phyloP scores from a whole-genome alignment of 2,329 filamentous ascomycete genomes.

The Oidium heveae region DNA sequence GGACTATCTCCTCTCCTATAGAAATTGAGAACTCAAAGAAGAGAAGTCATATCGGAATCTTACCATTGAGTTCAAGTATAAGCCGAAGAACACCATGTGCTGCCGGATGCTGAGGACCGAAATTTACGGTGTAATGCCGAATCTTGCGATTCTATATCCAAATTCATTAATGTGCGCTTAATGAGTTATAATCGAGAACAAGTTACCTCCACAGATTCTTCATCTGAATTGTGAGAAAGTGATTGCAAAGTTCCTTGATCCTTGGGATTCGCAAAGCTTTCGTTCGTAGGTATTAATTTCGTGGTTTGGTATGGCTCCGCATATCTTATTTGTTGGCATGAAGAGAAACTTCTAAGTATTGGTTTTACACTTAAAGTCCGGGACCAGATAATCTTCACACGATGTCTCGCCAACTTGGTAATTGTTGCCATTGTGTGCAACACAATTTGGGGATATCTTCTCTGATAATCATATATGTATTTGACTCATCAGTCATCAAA shows the following conservation, averaged over 20 bases:
- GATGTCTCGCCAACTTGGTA: too few relatives aligned
- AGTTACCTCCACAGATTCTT: neutral
- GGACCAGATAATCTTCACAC: too few relatives aligned
- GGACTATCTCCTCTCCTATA: slow-evolving; percentile 67
- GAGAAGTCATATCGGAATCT: neutral
- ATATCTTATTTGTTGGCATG: slow-evolving; percentile 18
- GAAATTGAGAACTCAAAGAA: neutral
- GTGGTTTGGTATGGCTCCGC: slow-evolving; percentile 29
- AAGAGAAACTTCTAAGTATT: too few relatives aligned
- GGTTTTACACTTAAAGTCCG: too few relatives aligned
- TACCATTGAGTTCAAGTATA: slow-evolving; percentile 32
- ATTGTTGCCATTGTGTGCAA: too few relatives aligned
- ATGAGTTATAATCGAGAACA: neutral
- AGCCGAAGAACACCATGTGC: slow-evolving; percentile 93
- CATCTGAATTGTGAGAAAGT: slow-evolving; percentile 1
- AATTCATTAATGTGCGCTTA: neutral
- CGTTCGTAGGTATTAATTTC: slow-evolving; percentile 30
- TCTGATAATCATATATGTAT: too few relatives aligned
- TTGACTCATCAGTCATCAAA: too few relatives aligned
- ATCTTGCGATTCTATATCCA: slow-evolving; percentile 45
- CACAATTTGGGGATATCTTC: too few relatives aligned
- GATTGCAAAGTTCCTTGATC: slow-evolving; percentile 22
- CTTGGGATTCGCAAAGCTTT: slow-evolving; percentile 29
- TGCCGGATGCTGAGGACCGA: slow-evolving; percentile 92
- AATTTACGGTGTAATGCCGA: slow-evolving; percentile 98